These are phyloP conservation scores for Rhodotorula toruloides DNA, from an alignment of 768 basidiomycete species.

Conservation along the genomic window DNA sequence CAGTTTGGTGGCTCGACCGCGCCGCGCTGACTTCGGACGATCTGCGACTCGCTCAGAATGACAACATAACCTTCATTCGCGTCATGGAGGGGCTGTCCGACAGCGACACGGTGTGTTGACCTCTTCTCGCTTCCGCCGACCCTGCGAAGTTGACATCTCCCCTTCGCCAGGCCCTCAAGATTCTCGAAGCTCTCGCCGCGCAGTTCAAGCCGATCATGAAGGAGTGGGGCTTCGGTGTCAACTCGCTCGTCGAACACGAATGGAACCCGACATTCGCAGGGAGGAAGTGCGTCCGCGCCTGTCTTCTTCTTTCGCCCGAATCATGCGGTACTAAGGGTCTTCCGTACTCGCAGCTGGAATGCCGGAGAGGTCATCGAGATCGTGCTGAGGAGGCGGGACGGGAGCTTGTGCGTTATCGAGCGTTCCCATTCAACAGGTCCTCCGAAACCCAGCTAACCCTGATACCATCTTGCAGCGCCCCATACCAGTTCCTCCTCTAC, in stretches of 20 bases:
- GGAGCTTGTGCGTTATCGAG: constrained; percentile 2
- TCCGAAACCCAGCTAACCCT: neutral
- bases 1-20: no score
- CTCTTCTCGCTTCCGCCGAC: neutral
- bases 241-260: constrained; percentile 34
- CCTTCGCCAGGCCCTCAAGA: constrained; percentile 12
- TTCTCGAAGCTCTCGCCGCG: constrained; percentile 31
- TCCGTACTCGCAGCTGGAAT: constrained; percentile 1
- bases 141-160: neutral
- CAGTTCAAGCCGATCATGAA: constrained; percentile 36
- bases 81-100: neutral
- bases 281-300: constrained; percentile 3
- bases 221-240: constrained; percentile 17
- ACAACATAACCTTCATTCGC: constrained; percentile 31
- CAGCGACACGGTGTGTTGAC: constrained; percentile 7
- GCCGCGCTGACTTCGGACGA: neutral
- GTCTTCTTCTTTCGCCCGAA: neutral
- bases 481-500: constrained; percentile 32
- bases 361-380: constrained; percentile 30
- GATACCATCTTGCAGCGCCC: constrained; percentile 2
- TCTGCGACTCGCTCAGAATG: constrained; percentile 11
- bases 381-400: constrained; percentile 21
- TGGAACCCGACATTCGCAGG: constrained; percentile 34
- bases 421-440: no score
- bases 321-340: neutral